Conservation (phyloP, 176 grass and related monocot genomes). For the Carex pumila region DNA sequence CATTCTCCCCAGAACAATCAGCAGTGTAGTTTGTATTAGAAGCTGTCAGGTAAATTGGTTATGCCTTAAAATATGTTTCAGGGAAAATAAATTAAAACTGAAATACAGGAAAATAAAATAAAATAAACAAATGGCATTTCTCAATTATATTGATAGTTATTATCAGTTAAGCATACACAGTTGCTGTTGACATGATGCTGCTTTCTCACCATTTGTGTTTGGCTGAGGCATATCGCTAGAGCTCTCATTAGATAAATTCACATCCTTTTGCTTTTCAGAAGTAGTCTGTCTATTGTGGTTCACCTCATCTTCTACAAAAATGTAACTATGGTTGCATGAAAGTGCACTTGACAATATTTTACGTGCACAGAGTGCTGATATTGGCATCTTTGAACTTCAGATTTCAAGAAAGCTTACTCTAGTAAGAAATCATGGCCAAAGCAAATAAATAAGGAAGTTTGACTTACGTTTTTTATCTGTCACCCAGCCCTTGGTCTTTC, state of each 20-base stretch:
- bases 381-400: neutral
- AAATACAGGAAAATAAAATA: neutral
- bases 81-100: neutral
- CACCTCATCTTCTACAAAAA: slow-evolving; percentile 5
- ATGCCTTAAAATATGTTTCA: neutral
- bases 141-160: neutral
- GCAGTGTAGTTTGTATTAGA: neutral
- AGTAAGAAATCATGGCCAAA: neutral
- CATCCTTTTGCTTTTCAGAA: neutral
- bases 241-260: neutral
- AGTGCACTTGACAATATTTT: neutral
- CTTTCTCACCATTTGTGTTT: neutral
- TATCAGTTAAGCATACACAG: neutral
- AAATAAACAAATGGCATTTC: neutral
- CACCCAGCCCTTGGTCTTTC: neutral
- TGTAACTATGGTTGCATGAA: neutral
- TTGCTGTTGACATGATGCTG: neutral
- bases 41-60: neutral
- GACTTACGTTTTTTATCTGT: neutral
- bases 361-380: neutral
- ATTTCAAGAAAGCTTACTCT: neutral
- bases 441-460: neutral
- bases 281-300: neutral
- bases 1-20: neutral
- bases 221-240: neutral